Base-by-base conservation (phyloP, 305 asterid genomes). In the Plantago coronopus region DNA sequence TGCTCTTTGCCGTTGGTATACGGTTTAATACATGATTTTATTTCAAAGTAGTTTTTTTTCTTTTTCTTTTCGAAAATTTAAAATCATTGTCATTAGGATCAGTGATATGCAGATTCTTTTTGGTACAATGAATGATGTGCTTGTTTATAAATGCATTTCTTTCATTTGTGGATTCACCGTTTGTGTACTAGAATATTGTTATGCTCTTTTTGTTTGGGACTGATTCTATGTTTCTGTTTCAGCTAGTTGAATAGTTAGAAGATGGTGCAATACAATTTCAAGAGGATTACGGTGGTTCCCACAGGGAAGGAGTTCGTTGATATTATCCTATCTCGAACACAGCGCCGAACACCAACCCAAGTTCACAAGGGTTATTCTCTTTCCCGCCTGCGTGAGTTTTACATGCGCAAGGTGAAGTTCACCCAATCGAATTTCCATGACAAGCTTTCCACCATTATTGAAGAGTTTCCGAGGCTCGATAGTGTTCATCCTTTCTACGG, bases 361-460 rank as follows among this genome's bases (percentile, higher is more conserved):
- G 98, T 91, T 23, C 98, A 91, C 83, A 88, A 89, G 76, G 98
- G 97, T 40, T 89, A 91, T 80, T 95, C 98, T 54, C 89, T 89
- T 59, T 48, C 93, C 0, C 93, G 96, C 5, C 95, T 91, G n/a
- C 83, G 94, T 53, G 94, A 84, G 81, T 91, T 91, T 71, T 91
- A 91, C 63, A 91, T 91, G 98, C 97, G 94, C 43, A 91, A 86
- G 65, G 98, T 91, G 74, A 91, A 89, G 70, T 91, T 84, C 58
- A 84, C 98, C 0, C 95, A 91, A 68, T 77, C 73, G 46, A 91
- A 91, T 66, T 91, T 81, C 64, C 85, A 88, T 49, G 95, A 91
- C 11, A 91, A 91, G 73, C 91, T 88, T 13, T 80, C 98, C 3
- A 80, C 95, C 62, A 91, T 88, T 48, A 81, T 91, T 11, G 97